Base-by-base conservation (phyloP, 1,284 basidiomycete species). In the Heimioporus retisporus region DNA sequence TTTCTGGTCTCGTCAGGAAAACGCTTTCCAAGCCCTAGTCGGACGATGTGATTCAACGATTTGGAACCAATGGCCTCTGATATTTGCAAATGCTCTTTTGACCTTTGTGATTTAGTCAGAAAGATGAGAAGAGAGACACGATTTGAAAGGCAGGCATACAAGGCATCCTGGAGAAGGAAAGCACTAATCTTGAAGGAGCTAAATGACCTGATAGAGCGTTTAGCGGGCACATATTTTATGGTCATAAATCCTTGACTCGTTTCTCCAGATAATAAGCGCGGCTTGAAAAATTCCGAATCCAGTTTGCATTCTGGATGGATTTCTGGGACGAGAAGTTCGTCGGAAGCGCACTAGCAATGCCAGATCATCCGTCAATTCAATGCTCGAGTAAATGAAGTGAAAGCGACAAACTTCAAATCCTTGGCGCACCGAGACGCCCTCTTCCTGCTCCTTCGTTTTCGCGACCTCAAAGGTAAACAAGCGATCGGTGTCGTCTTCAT, bases 391-490 rank as follows among this genome's bases (percentile, higher is more conserved):
- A 18, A 48, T 25, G 35, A 44, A 23, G 16, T 6, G 3, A 21
- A 48, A 19, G 1, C 1, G 19, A 68, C 46, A 42, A 60, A 83
- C 86, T 66, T 75, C 73, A 60, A 87, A 87, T 4, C 84, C 88
- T 16, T 74, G 72, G 15, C 80, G 77, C 6, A 77, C 68, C 0
- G 75, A 72, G 3, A 87, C 85, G 48, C 79, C 77, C 72, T 90
- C 88, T 63, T 88, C 86, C 69, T 90, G 88, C 68, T 90, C 87
- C 46, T 82, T 84, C 3, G 85, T 87, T 71, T 89, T 86, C 0
- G 82, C 79, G 6, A 90, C 89, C 61, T 88, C 83, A 63, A 88
- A 90, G 1, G 82, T 82, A 74, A 87, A 88, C 23, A 89, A 65
- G 7, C 88, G 79, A 68, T 86, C 85, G 7, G 76, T 74, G 10